Base-by-base conservation (phyloP, 352 stramenopile genomes). In the Globisporangium emineosum region DNA sequence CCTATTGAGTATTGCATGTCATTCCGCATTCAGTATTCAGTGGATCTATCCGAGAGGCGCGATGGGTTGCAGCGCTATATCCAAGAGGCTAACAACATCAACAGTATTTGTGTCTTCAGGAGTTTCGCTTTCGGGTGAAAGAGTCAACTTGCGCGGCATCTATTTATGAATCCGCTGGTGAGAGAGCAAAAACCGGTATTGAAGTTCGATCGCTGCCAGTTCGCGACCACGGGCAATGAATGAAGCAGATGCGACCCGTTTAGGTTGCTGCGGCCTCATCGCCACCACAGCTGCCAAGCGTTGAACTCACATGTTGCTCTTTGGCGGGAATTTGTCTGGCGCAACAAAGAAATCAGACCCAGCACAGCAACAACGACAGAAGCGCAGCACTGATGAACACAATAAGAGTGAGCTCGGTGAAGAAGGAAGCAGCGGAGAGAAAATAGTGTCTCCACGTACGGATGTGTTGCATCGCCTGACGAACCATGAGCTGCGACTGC, bases 401-500 rank as follows among this genome's bases (percentile, higher is more conserved):
- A 49, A 25, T 10, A 25, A 40, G 27, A 60, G 25, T 27, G 25
- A 35, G 17, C 15, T 7, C 27, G 8, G 21, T 13, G 40, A 40
- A 19, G 12, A 64, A 13, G 40, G 43, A n/a, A 62, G 8, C 9
- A 42, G 37, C 27, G 49, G 27, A 9, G 40, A 67, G 29, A n/a
- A 70, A 15, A 23, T 52, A 10, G 45, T 70, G 10, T 86, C 81
- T 6, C 76, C 81, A 5, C 77, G 86, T 57, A 83, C 85, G 0
- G 85, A 93, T 57, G 71, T 79, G 13, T 72, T 93, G 13, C 78
- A 87, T 43, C 79, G 83, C 0, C 72, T 93, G 13, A 91, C 82
- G 0, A 88, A 91, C 66, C 85, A 93, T 72, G 85, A 93, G 43
- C 66, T 91, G 19, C 79, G 83, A 6, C 63, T 93, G 52, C 68